Base-by-base conservation (phyloP, 306 rosid genomes). In the Alnus glutinosa region DNA sequence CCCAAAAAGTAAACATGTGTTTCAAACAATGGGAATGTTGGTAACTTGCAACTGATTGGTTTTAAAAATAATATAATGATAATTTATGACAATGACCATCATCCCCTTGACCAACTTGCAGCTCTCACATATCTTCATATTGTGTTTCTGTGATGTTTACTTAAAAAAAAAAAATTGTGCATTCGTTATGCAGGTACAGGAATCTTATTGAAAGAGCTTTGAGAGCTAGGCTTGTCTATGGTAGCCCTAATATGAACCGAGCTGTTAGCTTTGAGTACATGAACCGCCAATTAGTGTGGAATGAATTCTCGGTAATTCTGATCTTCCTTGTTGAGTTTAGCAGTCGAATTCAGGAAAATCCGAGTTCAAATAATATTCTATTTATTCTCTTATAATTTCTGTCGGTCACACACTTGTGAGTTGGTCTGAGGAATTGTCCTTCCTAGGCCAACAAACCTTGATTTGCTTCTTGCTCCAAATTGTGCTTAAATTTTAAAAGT, bases 251-350 rank as follows among this genome's bases (percentile, higher is more conserved):
- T 80, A 96, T 96, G 99, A 96, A 91, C 83, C 90, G 98, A 50
- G 94, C 98, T 80, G 99, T 96, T 79, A 96, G 99, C 92, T 96
- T 96, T 76, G 98, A 96, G 86, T 96, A 96, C 86, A 96, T 96
- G 99, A 96, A 96, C 79, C 89, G 98, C 75, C 98, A 96, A 78
- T 86, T 96, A 87, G 99, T 96, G 81, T 96, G 99, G 98, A 96
- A 96, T 81, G 97, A 96, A 86, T 96, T 96, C 87, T 96, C 98
- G 89, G 96, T 96, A 93, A 68, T 55, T 79, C 52, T 79, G 46
- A 55, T 75, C 73, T 58, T 57, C 47, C 42, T 70, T 42, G 37
- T 64, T 69, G 71, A 58, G 52, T 73, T 74, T 75, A 61, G 68
- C 23, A 18, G 48, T 64, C 36, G 16, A 30, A 58, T 77, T 81